These are phyloP conservation scores for Aspergillus indologenus DNA, from an alignment of 495 filamentous ascomycete genomes.

Conservation along the genomic window DNA sequence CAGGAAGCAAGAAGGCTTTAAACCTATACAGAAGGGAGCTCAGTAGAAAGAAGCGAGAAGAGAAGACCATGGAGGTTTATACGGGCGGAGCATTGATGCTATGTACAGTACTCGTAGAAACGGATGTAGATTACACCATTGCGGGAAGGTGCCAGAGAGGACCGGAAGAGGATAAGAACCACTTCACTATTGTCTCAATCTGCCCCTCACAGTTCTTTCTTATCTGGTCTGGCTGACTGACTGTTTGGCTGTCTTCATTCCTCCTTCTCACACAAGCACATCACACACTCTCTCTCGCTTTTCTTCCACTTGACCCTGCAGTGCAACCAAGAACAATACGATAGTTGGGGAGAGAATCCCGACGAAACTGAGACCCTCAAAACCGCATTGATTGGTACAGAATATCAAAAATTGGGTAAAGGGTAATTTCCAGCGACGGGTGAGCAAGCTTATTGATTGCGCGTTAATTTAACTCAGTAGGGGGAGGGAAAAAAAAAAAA, in stretches of 20 bases:
- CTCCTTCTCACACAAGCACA: no score
- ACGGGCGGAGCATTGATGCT: neutral
- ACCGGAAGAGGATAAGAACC: neutral
- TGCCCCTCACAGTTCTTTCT: neutral
- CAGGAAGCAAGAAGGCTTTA: no score
- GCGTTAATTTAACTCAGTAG: neutral
- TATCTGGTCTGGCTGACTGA: neutral
- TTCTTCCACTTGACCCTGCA: neutral
- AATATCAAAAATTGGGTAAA: neutral
- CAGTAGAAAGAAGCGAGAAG: neutral
- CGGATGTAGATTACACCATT: neutral
- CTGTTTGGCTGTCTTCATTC: slow-evolving; percentile 1
- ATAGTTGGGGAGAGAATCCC: neutral
- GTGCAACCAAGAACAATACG: neutral
- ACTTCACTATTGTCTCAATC: neutral
- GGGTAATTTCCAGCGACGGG: neutral
- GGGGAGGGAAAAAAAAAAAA: neutral
- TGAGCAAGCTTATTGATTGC: neutral
- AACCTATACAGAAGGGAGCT: neutral
- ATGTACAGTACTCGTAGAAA: no score
- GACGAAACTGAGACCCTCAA: neutral
- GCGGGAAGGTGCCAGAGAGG: neutral
- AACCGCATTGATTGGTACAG: neutral
- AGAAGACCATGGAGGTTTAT: neutral
- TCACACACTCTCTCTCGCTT: neutral